Evolutionary conservation across 2,329 filamentous ascomycete genomes (phyloP), one percentile per base, ranked within the genome.

Genomic region (Fusarium udum): DNA sequence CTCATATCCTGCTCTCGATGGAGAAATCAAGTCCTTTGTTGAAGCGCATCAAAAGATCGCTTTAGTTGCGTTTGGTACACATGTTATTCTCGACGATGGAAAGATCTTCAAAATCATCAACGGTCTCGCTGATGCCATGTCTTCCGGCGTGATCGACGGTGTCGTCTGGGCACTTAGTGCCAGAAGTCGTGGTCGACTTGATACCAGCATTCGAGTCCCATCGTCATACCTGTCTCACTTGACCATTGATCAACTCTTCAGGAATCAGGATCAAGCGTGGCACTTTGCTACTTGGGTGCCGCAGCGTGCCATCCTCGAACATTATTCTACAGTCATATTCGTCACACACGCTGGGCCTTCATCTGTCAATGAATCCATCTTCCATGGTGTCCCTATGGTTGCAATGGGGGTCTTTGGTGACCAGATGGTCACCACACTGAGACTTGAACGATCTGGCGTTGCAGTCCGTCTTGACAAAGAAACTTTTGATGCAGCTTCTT

Each of bases 341-440:
- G 16, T 62, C 20, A 62, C 59, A 22, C 59, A 62, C 26, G 24
- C 49, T 32, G 59, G 49, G 6, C 49, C 59, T 11, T 57, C 59
- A 31, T 62, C 59, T 20, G 59, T 62, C 6, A 62, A 62, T 32
- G 59, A 62, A 13, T 56, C 49, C 13, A 62, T 62, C 31, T 62
- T 62, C 6, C 59, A 62, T 18, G 59, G 59, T 32, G 49, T 62
- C 6, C 59, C 59, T 24, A 62, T 46, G 59, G 24, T 62, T 32
- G 49, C 59, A 5, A 62, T 62, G 49, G 59, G 59, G 1, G 57
- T 62, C 26, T 62, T 62, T 6, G 59, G 59, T 13, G 59, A 62
- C 13, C 59, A 62, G 14, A 62, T 62, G 59, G 16, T 62, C 4
- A 62, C 49, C 2, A 56, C 37, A 7, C 1, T 62, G 24, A 28